phyloP scores from a whole-genome alignment of 140 eudicot species.

The Flaveria floridana region DNA sequence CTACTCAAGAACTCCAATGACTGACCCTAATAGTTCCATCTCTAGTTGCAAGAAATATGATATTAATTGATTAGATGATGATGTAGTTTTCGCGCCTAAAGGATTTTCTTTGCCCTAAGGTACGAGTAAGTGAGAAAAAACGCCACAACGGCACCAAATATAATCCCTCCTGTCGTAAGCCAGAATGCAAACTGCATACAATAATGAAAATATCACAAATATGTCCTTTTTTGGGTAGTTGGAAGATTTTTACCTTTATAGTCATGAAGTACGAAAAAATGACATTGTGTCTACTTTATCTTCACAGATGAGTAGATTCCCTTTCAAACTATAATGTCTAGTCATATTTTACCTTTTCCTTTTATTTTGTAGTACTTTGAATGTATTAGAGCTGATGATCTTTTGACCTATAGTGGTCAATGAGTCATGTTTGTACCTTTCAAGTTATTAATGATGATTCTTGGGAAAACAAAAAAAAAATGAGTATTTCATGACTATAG shows the following conservation, averaged over 20 bases:
- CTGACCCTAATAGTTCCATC: slow-evolving; percentile 8
- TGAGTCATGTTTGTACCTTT: not conserved
- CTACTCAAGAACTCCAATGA: slow-evolving; percentile 11
- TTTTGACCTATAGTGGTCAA: no score
- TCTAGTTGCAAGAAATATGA: slow-evolving; percentile 7
- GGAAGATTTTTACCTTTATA: not conserved
- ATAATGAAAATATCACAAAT: not conserved
- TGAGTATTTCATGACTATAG: not conserved
- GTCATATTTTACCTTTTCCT: not conserved
- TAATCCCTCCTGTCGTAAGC: slow-evolving; percentile 84
- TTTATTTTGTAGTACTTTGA: not conserved
- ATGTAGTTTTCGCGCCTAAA: slow-evolving; percentile 40
- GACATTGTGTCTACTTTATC: not conserved
- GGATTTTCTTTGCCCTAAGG: slow-evolving; percentile 71
- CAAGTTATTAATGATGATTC: not conserved
- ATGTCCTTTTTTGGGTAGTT: not conserved
- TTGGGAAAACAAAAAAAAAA: not conserved
- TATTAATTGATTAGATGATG: slow-evolving; percentile 1
- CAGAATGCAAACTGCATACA: slow-evolving; percentile 88
- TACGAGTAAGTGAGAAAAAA: slow-evolving; percentile 76
- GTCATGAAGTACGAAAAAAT: not conserved
- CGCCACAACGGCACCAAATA: slow-evolving; percentile 74
- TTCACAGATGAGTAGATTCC: not conserved
- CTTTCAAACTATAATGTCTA: not conserved
- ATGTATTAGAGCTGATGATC: no score